Evolutionary conservation across 225 moss, liverwort and hornwort species (phyloP), one percentile per base, ranked within the genome.

Genomic region (Polytrichum formosum): DNA sequence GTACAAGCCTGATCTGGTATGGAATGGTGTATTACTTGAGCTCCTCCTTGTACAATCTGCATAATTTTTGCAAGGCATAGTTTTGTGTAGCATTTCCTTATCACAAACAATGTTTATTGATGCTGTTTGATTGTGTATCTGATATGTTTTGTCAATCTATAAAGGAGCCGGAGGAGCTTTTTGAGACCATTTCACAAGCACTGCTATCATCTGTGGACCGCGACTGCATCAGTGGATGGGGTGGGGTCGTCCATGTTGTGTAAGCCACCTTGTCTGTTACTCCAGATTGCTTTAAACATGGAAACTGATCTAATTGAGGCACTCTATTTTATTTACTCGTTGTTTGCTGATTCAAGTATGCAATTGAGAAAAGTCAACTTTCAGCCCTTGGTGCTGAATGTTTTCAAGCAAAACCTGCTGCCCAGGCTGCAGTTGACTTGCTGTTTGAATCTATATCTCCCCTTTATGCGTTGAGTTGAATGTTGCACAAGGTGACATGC

Each of bases 221-320:
- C 56, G 97, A 98, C 67, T 98, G 97, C 70, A 90, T 98, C 74
- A 98, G 97, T 88, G 97, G 97, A 56, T 92, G 97, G 97, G 94
- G 97, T 75, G 94, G 97, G 26, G 84, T 98, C 55, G 94, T 98
- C 28, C 82, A 98, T 77, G 70, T 98, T 74, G 92, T 94, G 93
- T 92, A 90, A 93, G 96, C 76, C 55, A 56, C 28, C 5, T 28
- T 18, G 56, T 26, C 56, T 46, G 46, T 46, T 16, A 16, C 46
- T 46, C 46, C 46, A 46, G 13, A 46, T 46, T 13, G 46, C 46
- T 13, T 46, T 16, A 46, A 46, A 46, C 46, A 16, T 46, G 46
- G 46, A 46, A 37, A 46, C 16, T 46, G 46, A 46, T 46, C 46
- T 46, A 46, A 2, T 16, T 46, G 16, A 13, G 46, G 0, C 22